These are phyloP conservation scores for Irpex sp. DNA, from an alignment of 1,284 basidiomycete genomes.

Conservation along the genomic window DNA sequence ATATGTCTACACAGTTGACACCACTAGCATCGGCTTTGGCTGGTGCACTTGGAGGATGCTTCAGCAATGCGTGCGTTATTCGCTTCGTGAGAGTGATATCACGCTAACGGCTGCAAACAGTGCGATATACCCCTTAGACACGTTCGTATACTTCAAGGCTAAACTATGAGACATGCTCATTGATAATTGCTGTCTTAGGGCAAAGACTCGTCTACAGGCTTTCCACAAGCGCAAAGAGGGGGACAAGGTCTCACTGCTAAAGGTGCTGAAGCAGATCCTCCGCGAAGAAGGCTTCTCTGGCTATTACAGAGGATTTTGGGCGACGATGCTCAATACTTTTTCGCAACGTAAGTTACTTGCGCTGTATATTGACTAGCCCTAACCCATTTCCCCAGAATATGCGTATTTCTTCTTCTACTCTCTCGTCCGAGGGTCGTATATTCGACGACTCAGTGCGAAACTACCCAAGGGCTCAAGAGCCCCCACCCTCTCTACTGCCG, in stretches of 20 bases:
- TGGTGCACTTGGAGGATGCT: conserved; percentile 91
- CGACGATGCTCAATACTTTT: conserved; percentile 98
- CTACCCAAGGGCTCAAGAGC: conserved; percentile 55
- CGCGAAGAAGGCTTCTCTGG: conserved; percentile 78
- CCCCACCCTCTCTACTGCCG: conserved; percentile 68
- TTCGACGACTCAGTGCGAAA: conserved; percentile 59
- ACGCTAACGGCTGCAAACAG: conserved; percentile 34
- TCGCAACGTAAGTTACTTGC: conserved; percentile 72
- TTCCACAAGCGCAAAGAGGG: conserved; percentile 44
- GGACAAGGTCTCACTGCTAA: conserved; percentile 57
- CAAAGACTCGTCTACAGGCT: conserved; percentile 96
- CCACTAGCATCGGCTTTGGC: conserved; percentile 92
- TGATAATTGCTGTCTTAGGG: conserved; percentile 39
- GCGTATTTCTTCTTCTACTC: conserved; percentile 99
- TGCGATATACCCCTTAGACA: conserved; percentile 93
- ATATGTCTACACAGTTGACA: conserved; percentile 69
- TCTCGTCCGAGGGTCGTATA: conserved; percentile 81
- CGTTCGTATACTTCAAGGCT: conserved; percentile 49
- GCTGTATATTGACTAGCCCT: background rate
- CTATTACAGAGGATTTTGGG: conserved; percentile 90
- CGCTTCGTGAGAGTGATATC: background rate
- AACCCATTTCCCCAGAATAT: conserved; percentile 67
- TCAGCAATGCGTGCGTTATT: conserved; percentile 76
- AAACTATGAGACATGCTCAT: background rate
- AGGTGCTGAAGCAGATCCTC: conserved; percentile 68